These are phyloP conservation scores for Prinsepia uniflora DNA, from an alignment of 306 rosid genomes.

Conservation along the genomic window DNA sequence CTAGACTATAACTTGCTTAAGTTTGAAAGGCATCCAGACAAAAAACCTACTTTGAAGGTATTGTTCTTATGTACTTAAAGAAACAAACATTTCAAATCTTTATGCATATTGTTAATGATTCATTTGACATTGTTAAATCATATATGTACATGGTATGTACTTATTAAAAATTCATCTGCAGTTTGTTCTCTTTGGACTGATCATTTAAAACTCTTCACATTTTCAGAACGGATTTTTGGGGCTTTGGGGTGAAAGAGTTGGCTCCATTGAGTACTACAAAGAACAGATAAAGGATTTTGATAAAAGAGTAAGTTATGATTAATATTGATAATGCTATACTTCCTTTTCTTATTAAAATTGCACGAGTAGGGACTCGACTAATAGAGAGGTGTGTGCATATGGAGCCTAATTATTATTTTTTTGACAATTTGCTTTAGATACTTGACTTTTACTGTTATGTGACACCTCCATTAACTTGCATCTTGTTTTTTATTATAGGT, in stretches of 20 bases:
- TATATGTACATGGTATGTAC: not conserved
- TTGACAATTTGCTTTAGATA: too few species aligned
- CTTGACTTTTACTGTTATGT: too few species aligned
- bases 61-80: slow-evolving; percentile 13
- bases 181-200: slow-evolving; percentile 17
- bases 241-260: slow-evolving; percentile 61
- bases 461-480: too few species aligned
- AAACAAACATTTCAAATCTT: not conserved
- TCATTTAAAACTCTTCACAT: slow-evolving; percentile 20
- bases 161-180: not conserved
- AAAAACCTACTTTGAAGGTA: slow-evolving; percentile 70
- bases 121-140: not conserved
- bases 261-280: slow-evolving; percentile 79
- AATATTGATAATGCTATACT: not conserved
- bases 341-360: too few species aligned
- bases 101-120: not conserved
- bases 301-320: slow-evolving; percentile 44
- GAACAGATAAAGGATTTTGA: slow-evolving; percentile 61
- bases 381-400: too few species aligned
- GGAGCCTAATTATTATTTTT: too few species aligned
- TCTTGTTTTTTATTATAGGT: too few species aligned
- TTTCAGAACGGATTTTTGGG: slow-evolving; percentile 67
- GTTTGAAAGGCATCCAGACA: slow-evolving; percentile 77
- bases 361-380: too few species aligned
- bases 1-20: slow-evolving; percentile 82